These are phyloP conservation scores for Dissophora globulifera DNA, from an alignment of 192 early-diverging fungal genomes.

Conservation along the genomic window DNA sequence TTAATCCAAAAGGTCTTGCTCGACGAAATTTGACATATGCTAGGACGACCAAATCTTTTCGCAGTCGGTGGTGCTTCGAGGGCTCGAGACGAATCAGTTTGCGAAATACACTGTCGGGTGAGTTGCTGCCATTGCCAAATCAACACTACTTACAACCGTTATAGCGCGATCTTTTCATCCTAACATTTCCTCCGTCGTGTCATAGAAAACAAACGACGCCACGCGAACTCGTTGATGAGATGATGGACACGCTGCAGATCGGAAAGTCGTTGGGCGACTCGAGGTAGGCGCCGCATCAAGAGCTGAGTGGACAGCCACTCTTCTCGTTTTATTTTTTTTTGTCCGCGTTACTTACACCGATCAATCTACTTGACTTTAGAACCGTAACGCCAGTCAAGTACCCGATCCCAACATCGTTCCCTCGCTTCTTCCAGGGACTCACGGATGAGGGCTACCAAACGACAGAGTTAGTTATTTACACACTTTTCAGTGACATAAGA, in stretches of 20 bases:
- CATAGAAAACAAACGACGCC: conserved; percentile 35
- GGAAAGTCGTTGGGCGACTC: conserved; percentile 41
- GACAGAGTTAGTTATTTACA: conserved; percentile 1
- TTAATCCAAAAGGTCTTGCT: too few species aligned
- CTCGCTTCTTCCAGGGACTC: conserved; percentile 47
- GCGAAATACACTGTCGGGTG: conserved; percentile 35
- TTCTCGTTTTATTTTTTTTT: not conserved
- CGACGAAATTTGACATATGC: too few species aligned
- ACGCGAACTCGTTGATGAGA: conserved; percentile 28
- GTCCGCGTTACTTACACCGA: not conserved
- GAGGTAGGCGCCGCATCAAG: conserved; percentile 4
- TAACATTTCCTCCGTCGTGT: too few species aligned
- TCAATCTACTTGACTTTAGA: conserved; percentile 4
- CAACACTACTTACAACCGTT: too few species aligned
- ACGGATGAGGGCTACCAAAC: conserved; percentile 42
- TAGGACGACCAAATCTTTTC: conserved; percentile 48
- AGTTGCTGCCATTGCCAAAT: not conserved
- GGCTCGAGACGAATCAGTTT: conserved; percentile 34
- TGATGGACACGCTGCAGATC: conserved; percentile 34
- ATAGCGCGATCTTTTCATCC: too few species aligned
- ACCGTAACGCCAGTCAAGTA: conserved; percentile 27
- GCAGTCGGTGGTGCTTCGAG: conserved; percentile 42
- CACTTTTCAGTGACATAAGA: too few species aligned
- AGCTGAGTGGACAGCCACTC: too few species aligned
- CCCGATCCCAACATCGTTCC: conserved; percentile 56